phyloP scores from a whole-genome alignment of 306 rosid species.

The Malus domestica region ASM211411v1 NC_041803.1:13294001-13294500 shows the following conservation, averaged over 20 bases:
- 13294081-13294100: slow-evolving; percentile 1
- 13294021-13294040: background rate
- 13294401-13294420: slow-evolving; percentile 5
- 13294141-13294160: too few relatives aligned
- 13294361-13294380: slow-evolving; percentile 33
- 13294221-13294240: rapidly evolving
- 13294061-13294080: background rate
- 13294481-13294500: slow-evolving; percentile 34
- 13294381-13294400: background rate
- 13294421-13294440: background rate
- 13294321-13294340: slow-evolving; percentile 48
- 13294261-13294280: too few relatives aligned
- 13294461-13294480: background rate
- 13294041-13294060: background rate
- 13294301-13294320: slow-evolving; percentile 30
- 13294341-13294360: slow-evolving; percentile 46
- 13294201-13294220: too few relatives aligned
- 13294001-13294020: background rate
- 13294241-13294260: too few relatives aligned
- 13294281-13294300: background rate
- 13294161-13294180: too few relatives aligned
- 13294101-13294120: background rate
- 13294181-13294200: too few relatives aligned
- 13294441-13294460: slow-evolving; percentile 11
- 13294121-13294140: too few relatives aligned